These are phyloP conservation scores for Drosera spatulata DNA, from an alignment of 179 eudicot species.

Conservation along the genomic window DNA sequence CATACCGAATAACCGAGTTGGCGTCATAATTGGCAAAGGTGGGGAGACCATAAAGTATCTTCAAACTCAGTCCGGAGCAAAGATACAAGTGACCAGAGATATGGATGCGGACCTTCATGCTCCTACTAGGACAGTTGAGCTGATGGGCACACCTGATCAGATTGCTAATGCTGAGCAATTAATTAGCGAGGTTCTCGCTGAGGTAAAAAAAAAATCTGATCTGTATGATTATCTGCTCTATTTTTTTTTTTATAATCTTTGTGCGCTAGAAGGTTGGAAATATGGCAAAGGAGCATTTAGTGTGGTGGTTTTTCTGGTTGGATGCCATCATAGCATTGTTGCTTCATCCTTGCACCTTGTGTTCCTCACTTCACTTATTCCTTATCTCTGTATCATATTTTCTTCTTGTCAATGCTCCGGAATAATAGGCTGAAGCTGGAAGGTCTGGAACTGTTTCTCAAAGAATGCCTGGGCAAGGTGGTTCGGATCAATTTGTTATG, in stretches of 20 bases:
- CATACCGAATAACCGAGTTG: conserved; percentile 88
- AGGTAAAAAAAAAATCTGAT: conserved; percentile 30
- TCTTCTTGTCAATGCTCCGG: neutral
- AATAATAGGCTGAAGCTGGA: conserved; percentile 71
- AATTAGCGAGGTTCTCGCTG: conserved; percentile 70
- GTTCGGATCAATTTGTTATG: conserved; percentile 59
- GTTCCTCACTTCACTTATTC: neutral
- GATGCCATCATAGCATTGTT: too few relatives aligned
- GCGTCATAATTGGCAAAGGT: conserved; percentile 85
- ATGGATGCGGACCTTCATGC: conserved; percentile 72
- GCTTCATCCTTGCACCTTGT: too few relatives aligned
- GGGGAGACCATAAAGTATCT: conserved; percentile 93
- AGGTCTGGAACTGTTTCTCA: conserved; percentile 67
- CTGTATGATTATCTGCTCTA: neutral
- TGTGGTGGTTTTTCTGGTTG: too few relatives aligned
- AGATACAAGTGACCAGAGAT: conserved; percentile 90
- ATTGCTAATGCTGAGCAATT: conserved; percentile 82
- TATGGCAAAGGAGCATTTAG: too few relatives aligned
- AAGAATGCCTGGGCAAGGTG: conserved; percentile 43
- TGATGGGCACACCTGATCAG: conserved; percentile 72
- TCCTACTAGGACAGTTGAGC: conserved; percentile 61
- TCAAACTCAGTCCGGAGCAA: conserved; percentile 89
- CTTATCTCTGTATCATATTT: neutral
- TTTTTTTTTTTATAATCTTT: too few relatives aligned
- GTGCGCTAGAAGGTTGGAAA: too few relatives aligned